Base-by-base conservation (phyloP, 768 basidiomycete species). In the Plicaturopsis crispa region DNA sequence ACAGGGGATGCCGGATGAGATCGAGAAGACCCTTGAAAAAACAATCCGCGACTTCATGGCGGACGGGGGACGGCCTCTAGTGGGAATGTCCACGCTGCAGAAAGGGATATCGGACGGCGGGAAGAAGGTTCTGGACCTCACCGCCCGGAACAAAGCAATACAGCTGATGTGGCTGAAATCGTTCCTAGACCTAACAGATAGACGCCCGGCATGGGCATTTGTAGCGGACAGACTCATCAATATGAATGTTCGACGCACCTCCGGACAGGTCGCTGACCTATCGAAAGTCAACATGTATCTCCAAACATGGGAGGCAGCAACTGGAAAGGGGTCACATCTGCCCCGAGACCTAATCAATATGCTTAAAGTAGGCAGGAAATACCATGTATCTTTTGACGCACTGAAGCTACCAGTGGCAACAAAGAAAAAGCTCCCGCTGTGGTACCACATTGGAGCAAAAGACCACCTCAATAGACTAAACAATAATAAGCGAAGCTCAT, bases 1-100 rank as follows among this genome's bases (percentile, higher is more conserved):
- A 5, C 50, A 56, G 26, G 37, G 51, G 1, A 56, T 56, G 54
- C 54, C 52, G 0, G 28, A 24, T 4, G 12, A 31, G 0, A 38
- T 55, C 0, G 45, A 45, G 3, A 14, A 2, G 12, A 40, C 17
- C 16, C 34, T 50, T 0, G 47, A 44, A 4, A n/a, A 33, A 5
- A 0, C 23, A 2, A 38, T 42, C 0, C 2, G 42, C 5, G 14
- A 35, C 3, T 52, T 52, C 20, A 38, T 50, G 1, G 48, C 44
- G 48, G 33, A 38, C 3, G 28, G 16, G 10, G 24, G 12, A 7
- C 11, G 18, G 7, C 14, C 36, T 12, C 14, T 23, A 1, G 21
- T 48, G 0, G 42, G 39, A 20, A n/a, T 30, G 3, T 47, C 34
- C 3, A 35, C 28, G 0, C 34, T 52, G 1, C 35, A 41, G 16